Conservation (phyloP, 2,329 filamentous ascomycete species). For the Fusarium zealandicum region DNA sequence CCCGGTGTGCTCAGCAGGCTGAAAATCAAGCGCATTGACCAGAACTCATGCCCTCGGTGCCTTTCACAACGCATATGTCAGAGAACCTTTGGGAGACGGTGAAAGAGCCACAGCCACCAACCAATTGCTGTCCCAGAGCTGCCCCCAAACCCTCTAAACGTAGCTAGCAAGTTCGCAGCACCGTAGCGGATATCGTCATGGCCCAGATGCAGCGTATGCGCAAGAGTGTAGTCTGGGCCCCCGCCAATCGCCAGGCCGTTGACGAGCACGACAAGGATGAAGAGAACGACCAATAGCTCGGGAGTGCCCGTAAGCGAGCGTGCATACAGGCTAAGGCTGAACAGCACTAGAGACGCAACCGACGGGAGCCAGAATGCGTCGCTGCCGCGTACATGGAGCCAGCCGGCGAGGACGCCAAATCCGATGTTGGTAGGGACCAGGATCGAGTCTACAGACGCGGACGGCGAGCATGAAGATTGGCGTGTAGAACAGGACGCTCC, state of each 20-base stretch:
- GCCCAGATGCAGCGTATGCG: conserved; percentile 79
- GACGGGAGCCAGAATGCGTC: conserved; percentile 76
- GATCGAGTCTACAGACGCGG: conserved; percentile 72
- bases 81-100: conserved; percentile 63
- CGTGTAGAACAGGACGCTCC: conserved; percentile 81
- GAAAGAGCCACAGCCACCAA: conserved; percentile 79
- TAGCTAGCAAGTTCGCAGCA: conserved; percentile 76
- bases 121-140: conserved; percentile 82
- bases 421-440: conserved; percentile 83
- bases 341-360: conserved; percentile 66
- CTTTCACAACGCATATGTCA: conserved; percentile 68
- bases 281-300: conserved; percentile 57
- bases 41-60: conserved; percentile 42
- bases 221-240: conserved; percentile 80
- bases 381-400: conserved; percentile 75
- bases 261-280: conserved; percentile 67
- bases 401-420: conserved; percentile 78
- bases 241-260: conserved; percentile 79
- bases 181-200: conserved; percentile 73
- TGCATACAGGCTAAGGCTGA: conserved; percentile 64
- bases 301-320: conserved; percentile 64
- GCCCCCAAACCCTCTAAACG: conserved; percentile 82
- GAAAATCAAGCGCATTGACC: conserved; percentile 52
- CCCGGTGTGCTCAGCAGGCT: conserved; percentile 60
- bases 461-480: conserved; percentile 83